phyloP scores from a whole-genome alignment of 768 basidiomycete species.

The Pisolithus orientalis region DNA sequence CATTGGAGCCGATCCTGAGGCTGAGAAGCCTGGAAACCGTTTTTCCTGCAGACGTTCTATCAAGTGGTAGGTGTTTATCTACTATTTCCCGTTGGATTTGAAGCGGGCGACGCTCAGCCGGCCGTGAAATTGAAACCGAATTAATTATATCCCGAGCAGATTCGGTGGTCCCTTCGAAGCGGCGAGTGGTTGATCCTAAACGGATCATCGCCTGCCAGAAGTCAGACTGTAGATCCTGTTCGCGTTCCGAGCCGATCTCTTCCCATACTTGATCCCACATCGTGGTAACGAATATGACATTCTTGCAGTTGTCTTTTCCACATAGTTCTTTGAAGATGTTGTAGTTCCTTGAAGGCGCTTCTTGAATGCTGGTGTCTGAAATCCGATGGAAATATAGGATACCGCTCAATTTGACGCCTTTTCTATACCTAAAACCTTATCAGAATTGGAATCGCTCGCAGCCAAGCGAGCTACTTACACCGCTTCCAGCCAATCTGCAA shows the following conservation, averaged over 20 bases:
- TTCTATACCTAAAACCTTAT: conserved; percentile 16
- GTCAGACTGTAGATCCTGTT: conserved; percentile 18
- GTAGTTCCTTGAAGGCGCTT: conserved; percentile 24
- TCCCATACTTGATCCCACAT: conserved; percentile 26
- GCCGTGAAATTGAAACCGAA: neutral
- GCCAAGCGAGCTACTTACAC: conserved; percentile 15
- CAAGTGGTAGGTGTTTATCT: neutral
- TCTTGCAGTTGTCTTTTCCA: conserved; percentile 19
- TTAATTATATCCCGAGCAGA: conserved; percentile 27
- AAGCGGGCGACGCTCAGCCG: neutral
- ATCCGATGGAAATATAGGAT: conserved; percentile 26
- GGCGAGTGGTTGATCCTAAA: conserved; percentile 20
- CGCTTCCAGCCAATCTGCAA: conserved; percentile 21
- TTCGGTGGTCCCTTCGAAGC: conserved; percentile 13
- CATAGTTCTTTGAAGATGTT: conserved; percentile 22
- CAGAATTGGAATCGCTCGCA: neutral
- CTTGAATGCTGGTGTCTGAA: conserved; percentile 15
- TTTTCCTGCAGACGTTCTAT: neutral
- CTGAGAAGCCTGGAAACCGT: neutral
- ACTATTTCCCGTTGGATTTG: conserved; percentile 1
- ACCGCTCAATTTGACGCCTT: too few species aligned
- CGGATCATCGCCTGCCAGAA: conserved; percentile 26
- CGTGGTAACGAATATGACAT: conserved; percentile 29
- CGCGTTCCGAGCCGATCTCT: conserved; percentile 17
- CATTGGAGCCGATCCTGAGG: neutral